A percentile compares a stretch with the other conserved stretches of the same genome.
phyloP scores from a whole-genome alignment of 768 basidiomycete species.

The Pisolithus marmoratus region DNA sequence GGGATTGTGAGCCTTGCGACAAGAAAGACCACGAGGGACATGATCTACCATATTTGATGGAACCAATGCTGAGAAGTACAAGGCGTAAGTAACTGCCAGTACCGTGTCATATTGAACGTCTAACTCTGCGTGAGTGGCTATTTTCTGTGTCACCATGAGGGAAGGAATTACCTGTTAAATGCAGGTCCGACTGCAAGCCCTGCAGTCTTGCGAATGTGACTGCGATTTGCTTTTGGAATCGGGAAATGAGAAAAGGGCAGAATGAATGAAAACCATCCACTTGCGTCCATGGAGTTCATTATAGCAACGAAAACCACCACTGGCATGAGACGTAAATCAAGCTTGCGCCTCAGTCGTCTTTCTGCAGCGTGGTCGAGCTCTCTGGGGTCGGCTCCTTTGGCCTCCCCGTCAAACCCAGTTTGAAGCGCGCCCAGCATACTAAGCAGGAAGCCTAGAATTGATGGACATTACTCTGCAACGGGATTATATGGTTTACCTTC shows the following conservation, averaged over 20 bases:
- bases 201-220: conserved; percentile 34
- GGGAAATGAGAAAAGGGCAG: neutral
- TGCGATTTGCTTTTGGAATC: conserved; percentile 29
- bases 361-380: neutral
- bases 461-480: no score
- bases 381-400: no score
- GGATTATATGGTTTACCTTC: no score
- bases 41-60: conserved; percentile 58
- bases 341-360: conserved; percentile 22
- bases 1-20: no score
- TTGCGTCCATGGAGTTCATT: conserved; percentile 24
- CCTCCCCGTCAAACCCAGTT: no score
- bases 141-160: no score
- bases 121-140: conserved; percentile 12
- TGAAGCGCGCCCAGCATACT: no score
- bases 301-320: conserved; percentile 18
- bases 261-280: neutral
- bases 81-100: conserved; percentile 49
- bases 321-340: conserved; percentile 25
- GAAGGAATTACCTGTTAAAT: no score
- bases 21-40: no score
- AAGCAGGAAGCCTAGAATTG: no score
- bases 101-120: conserved; percentile 50
- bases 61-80: conserved; percentile 59
- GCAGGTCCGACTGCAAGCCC: no score